These are phyloP conservation scores for Astrocystis sublimbata DNA, from an alignment of 495 filamentous ascomycete species.

Conservation along the genomic window DNA sequence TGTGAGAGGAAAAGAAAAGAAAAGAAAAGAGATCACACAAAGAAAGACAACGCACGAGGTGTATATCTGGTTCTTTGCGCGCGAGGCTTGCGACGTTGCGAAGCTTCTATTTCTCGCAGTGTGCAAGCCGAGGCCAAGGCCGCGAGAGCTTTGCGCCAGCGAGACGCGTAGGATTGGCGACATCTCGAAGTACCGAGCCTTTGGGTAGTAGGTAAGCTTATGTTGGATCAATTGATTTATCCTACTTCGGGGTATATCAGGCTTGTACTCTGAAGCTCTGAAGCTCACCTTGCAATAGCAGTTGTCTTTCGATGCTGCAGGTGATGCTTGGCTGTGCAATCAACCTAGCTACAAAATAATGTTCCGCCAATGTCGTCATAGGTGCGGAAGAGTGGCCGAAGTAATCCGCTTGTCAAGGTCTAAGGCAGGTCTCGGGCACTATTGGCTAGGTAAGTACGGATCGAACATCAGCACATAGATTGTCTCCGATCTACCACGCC, in stretches of 20 bases:
- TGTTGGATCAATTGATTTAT: neutral
- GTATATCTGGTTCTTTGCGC: slow-evolving; percentile 48
- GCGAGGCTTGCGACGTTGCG: slow-evolving; percentile 29
- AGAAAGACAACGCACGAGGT: slow-evolving; percentile 35
- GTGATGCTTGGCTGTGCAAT: neutral
- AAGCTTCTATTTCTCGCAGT: slow-evolving; percentile 22
- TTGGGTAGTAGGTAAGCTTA: neutral
- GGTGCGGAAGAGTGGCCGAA: neutral
- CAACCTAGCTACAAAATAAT: neutral
- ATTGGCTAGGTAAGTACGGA: too few relatives aligned
- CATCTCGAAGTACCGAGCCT: neutral
- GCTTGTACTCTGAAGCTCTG: neutral
- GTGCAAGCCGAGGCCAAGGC: neutral
- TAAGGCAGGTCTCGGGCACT: neutral
- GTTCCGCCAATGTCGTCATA: slow-evolving; percentile 18
- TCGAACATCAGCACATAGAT: neutral
- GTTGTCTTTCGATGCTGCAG: neutral
- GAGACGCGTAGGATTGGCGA: neutral
- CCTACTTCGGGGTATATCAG: neutral
- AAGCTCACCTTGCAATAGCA: too few relatives aligned
- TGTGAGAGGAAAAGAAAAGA: too few relatives aligned
- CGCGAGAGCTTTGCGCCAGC: neutral
- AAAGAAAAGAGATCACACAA: too few relatives aligned
- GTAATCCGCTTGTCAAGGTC: neutral
- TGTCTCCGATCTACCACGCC: neutral